A percentile compares a stretch with the other conserved stretches of the same genome.
These are phyloP conservation scores for Biscogniauxia mediterranea DNA, from an alignment of 2,329 filamentous ascomycete genomes.

Conservation along the genomic window DNA sequence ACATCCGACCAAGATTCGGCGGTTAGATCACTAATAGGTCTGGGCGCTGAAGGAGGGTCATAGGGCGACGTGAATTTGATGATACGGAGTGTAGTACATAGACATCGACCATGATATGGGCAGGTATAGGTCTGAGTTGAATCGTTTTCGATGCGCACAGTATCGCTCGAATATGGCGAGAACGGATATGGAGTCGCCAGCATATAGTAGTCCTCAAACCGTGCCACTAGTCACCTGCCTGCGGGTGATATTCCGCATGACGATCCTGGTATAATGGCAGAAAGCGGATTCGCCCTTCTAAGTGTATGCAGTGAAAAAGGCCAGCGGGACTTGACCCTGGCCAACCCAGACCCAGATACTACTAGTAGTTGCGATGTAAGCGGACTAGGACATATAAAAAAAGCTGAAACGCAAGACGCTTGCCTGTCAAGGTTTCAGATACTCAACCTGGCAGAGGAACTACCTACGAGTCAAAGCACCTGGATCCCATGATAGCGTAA, in stretches of 20 bases:
- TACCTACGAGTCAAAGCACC: neutral
- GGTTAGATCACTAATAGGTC: neutral
- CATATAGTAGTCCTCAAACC: neutral
- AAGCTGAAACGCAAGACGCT: neutral
- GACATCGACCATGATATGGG: neutral
- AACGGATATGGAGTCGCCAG: neutral
- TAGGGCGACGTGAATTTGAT: neutral
- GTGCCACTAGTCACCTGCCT: neutral
- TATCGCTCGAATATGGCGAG: neutral
- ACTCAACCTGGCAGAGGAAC: neutral
- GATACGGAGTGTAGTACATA: neutral
- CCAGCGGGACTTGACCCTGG: neutral
- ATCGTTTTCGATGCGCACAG: neutral
- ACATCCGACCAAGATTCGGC: neutral
- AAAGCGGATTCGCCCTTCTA: neutral
- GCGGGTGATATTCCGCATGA: neutral
- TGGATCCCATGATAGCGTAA: neutral
- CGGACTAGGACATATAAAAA: neutral
- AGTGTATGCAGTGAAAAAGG: neutral
- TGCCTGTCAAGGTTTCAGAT: neutral
- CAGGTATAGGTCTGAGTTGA: neutral
- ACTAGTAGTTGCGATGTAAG: neutral
- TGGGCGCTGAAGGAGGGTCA: neutral
- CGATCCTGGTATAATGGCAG: neutral
- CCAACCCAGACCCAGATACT: neutral